A percentile compares a stretch with the other conserved stretches of the same genome.
Conservation (phyloP, 139 green algal species). For the Zygnema circumcarinatum region DNA sequence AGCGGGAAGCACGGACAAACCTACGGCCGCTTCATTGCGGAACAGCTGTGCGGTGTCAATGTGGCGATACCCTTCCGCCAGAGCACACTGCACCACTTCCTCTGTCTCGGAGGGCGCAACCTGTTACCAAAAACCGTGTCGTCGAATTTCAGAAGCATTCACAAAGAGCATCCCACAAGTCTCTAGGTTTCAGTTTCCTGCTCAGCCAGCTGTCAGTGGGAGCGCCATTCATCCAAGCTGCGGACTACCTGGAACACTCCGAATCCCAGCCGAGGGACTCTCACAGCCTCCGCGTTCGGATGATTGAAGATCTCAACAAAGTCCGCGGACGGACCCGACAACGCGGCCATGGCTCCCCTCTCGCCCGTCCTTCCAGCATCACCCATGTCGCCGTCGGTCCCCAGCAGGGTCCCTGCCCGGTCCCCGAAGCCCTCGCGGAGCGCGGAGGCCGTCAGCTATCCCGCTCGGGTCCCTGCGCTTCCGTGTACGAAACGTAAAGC, state of each 20-base stretch:
- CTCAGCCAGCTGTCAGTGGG: neutral
- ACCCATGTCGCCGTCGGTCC: no score
- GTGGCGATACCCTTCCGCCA: conserved; percentile 10
- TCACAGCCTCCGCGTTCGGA: neutral
- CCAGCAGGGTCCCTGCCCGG: no score
- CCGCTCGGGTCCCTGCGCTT: no score
- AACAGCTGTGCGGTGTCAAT: conserved; percentile 19
- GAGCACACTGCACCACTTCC: neutral
- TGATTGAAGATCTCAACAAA: neutral
- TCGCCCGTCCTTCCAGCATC: no score
- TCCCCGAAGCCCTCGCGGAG: no score
- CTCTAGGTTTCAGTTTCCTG: neutral
- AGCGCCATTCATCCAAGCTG: neutral
- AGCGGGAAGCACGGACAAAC: no score
- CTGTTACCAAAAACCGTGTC: neutral
- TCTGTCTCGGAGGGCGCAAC: neutral
- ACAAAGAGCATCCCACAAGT: neutral
- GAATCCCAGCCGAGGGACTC: conserved; percentile 20
- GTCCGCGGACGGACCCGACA: neutral
- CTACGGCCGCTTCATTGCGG: conserved; percentile 6
- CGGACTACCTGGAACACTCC: conserved; percentile 27
- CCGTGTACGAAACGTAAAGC: no score
- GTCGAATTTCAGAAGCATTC: neutral
- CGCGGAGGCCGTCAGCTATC: no score
- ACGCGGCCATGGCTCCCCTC: neutral